A percentile compares a stretch with the other conserved stretches of the same genome.
phyloP scores from a whole-genome alignment of 441 rosid species.

The Aleurites moluccanus region DNA sequence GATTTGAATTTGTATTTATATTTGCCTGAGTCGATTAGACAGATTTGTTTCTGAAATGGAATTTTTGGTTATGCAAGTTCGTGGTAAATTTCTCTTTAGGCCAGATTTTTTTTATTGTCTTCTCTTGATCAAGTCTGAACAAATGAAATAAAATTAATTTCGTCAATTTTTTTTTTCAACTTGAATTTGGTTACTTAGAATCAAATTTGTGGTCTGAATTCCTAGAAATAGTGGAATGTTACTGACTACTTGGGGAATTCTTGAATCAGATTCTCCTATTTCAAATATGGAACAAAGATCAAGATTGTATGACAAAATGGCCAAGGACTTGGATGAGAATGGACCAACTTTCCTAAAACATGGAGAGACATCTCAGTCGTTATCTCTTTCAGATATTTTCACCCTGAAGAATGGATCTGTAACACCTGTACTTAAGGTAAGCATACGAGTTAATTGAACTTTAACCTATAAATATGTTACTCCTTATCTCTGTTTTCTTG shows the following conservation, averaged over 20 bases:
- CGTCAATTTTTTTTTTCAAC: no score
- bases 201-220: not conserved
- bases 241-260: conserved; percentile 16
- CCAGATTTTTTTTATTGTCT: not conserved
- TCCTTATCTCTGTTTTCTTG: conserved; percentile 5
- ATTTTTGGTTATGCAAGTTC: not conserved
- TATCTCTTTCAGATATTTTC: conserved; percentile 78
- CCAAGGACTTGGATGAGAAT: conserved; percentile 65
- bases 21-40: not conserved
- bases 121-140: not conserved
- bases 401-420: conserved; percentile 61
- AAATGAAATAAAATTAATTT: not conserved
- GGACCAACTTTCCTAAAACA: conserved; percentile 75
- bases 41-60: not conserved
- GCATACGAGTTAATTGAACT: conserved; percentile 10
- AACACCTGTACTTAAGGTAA: conserved; percentile 72
- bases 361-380: conserved; percentile 87
- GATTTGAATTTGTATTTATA: not conserved
- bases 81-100: not conserved
- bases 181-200: not conserved
- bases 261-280: conserved; percentile 42
- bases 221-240: not conserved
- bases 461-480: conserved; percentile 1
- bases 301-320: conserved; percentile 75
- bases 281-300: conserved; percentile 52